These are phyloP conservation scores for Postia placenta DNA, from an alignment of 768 basidiomycete genomes.

Conservation along the genomic window DNA sequence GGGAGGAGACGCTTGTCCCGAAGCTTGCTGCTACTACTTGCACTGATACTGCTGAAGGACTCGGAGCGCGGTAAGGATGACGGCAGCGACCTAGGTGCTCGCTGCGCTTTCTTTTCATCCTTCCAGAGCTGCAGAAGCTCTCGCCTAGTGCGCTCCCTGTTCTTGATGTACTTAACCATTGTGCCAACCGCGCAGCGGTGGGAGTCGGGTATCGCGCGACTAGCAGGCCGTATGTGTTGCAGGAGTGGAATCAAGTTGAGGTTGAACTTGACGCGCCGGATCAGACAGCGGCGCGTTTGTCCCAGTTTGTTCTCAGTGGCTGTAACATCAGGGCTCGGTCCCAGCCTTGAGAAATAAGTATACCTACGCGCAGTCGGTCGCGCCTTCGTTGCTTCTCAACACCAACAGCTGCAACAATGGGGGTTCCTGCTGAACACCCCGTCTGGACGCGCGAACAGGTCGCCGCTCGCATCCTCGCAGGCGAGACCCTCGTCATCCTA, in stretches of 20 bases:
- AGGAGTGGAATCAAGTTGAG: neutral
- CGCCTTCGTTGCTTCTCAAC: neutral
- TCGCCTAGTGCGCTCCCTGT: slow-evolving; percentile 5
- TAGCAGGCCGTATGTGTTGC: neutral
- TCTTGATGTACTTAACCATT: slow-evolving; percentile 7
- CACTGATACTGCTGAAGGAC: neutral
- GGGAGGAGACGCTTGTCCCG: neutral
- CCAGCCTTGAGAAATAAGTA: too few species aligned
- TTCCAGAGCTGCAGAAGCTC: slow-evolving; percentile 2
- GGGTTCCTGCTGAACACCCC: slow-evolving; percentile 21
- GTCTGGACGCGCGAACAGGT: slow-evolving; percentile 50
- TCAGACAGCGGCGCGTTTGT: neutral
- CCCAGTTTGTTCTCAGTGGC: neutral
- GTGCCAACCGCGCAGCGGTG: neutral
- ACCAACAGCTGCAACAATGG: slow-evolving; percentile 20
- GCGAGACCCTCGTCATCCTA: slow-evolving; percentile 74
- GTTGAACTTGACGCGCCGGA: neutral
- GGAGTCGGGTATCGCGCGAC: neutral
- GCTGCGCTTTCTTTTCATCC: too few species aligned
- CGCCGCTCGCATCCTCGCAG: slow-evolving; percentile 65
- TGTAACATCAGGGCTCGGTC: too few species aligned
- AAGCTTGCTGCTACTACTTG: too few species aligned
- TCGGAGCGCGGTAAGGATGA: neutral
- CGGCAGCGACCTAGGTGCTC: neutral
- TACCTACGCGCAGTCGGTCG: too few species aligned